Base-by-base conservation (phyloP, 176 grass and related monocot species). In the Zea luxurians region DNA sequence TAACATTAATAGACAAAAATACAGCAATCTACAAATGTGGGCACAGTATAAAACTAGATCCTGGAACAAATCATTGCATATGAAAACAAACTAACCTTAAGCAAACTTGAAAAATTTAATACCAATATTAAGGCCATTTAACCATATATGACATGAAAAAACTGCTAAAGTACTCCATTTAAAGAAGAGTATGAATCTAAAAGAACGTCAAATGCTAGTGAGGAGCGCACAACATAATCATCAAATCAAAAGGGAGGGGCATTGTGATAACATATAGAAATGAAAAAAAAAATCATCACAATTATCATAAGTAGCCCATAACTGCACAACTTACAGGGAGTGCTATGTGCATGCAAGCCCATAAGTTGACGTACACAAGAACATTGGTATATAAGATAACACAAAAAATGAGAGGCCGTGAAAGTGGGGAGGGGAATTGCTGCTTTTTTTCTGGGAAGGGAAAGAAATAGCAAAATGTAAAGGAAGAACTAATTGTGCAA, bases 401-500 rank as follows among this genome's bases (percentile, higher is more conserved):
- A 85, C 1, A 70, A 59, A 45, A 63, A 54, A 74, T 48, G 62
- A 82, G 49, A 69, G 11, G 70, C 18, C 27, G 80, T 16, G 4
- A 11, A 37, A 83, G 45, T 15, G 44, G 0, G 10, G 52, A 18
- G 0, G 37, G 42, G 18, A 47, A 46, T 48, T 66, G 53, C 58
- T 13, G 65, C 21, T 42, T 66, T 64, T 47, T 48, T 35, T 12
- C 1, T 15, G 0, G 4, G 17, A 37, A 41, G 36, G 27, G 46
- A 11, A 75, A 57, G 13, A 8, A 37, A 64, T 13, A 21, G 4
- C 21, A 41, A 57, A 58, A 16, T 40, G 6, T n/a, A 70, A 57
- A 75, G 35, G 61, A 72, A 70, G 12, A 57, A 50, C 17, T 10
- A 63, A 46, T 70, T 84, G 57, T 73, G 74, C 12, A 78, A 75